Evolutionary conservation across 306 rosid species (phyloP), one percentile per base, ranked within the genome.

Genomic region (Castanopsis chinensis): DNA sequence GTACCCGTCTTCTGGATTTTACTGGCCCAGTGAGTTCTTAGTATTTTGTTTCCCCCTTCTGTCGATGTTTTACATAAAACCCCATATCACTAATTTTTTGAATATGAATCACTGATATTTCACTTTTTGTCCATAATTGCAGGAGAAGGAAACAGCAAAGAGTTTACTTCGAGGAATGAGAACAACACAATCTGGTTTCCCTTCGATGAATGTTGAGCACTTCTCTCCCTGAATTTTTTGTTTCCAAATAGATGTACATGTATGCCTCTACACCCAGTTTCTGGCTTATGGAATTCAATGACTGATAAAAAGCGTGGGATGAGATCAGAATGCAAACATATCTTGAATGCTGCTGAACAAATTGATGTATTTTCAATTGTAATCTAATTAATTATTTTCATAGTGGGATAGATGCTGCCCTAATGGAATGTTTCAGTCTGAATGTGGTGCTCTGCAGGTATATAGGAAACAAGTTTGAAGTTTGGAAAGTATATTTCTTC

Each of bases 111-210:
- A 41, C 67, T 61, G 72, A 71, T 37, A 23, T 32, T 69, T 71
- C 55, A 57, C 55, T 51, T 74, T 65, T 41, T 88, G 69, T 72
- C 51, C 51, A 12, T 82, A 41, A 23, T 77, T 90, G 49, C 89
- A 96, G 99, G 99, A 91, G 83, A 90, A 90, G 86, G 99, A 96
- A 89, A 89, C 92, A 15, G 99, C 99, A 1, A 96, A 96, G 79
- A 88, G 88, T 83, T 83, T 96, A 84, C 97, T 96, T 6, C 86
- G 90, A 72, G 99, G 93, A 74, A 96, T 96, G 92, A 91, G 96
- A 82, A 72, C 86, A 0, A 45, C 89, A 81, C 92, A 91, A 83
- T 85, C 93, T 17, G 58, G 85, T 81, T 81, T 73, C 76, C 93
- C 97, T 69, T 78, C 90, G 0, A 87, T 89, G 92, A 98, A 95